phyloP scores from a whole-genome alignment of 2,329 filamentous ascomycete species.

The Dothistroma pini region DNA sequence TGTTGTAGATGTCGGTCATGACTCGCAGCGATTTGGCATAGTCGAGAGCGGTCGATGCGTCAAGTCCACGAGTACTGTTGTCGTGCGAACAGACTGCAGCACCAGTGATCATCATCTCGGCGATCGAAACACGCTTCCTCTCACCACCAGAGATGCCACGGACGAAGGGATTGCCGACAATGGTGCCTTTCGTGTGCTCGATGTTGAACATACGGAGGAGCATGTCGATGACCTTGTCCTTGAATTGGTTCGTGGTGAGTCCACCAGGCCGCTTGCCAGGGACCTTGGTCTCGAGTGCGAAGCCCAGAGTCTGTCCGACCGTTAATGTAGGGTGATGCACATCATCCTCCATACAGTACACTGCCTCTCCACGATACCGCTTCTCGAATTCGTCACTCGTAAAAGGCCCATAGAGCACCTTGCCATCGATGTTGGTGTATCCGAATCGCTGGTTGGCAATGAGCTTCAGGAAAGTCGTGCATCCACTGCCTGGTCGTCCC shows the following conservation, averaged over 20 bases:
- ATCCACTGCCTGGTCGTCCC: slow-evolving; percentile 65
- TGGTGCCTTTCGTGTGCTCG: slow-evolving; percentile 78
- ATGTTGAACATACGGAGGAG: slow-evolving; percentile 93
- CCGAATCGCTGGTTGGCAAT: slow-evolving; percentile 55
- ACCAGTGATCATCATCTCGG: slow-evolving; percentile 48
- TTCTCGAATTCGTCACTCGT: slow-evolving; percentile 65
- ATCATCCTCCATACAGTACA: slow-evolving; percentile 85
- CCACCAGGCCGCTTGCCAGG: slow-evolving; percentile 75
- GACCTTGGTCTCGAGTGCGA: slow-evolving; percentile 80
- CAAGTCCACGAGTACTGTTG: slow-evolving; percentile 48
- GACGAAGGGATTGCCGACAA: slow-evolving; percentile 78
- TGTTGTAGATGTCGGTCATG: slow-evolving; percentile 79
- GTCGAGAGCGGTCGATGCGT: slow-evolving; percentile 49
- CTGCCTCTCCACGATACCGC: slow-evolving; percentile 73
- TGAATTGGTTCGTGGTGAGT: slow-evolving; percentile 69
- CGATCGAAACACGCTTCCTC: slow-evolving; percentile 48
- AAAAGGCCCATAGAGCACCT: slow-evolving; percentile 66
- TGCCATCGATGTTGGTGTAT: slow-evolving; percentile 61
- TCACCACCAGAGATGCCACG: slow-evolving; percentile 62
- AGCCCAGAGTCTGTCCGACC: slow-evolving; percentile 80
- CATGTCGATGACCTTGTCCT: slow-evolving; percentile 67
- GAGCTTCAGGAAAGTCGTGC: slow-evolving; percentile 54
- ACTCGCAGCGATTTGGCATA: slow-evolving; percentile 48
- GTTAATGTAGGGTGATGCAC: slow-evolving; percentile 81
- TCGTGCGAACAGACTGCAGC: slow-evolving; percentile 41